These are phyloP conservation scores for Chlamydomonas schloesseri DNA, from an alignment of 139 green algal genomes.

Conservation along the genomic window DNA sequence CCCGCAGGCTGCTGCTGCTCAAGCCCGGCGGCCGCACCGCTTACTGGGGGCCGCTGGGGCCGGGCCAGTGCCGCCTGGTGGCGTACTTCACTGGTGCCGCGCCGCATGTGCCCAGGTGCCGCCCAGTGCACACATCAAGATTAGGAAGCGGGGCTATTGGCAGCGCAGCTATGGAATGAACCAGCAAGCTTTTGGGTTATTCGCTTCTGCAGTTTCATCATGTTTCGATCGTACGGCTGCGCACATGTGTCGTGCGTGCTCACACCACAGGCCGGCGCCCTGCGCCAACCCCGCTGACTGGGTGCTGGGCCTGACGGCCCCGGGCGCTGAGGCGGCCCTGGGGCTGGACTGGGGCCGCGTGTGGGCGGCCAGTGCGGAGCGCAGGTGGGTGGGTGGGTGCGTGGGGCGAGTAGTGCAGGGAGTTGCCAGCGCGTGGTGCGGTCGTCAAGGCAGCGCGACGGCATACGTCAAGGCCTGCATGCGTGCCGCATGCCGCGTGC, in stretches of 20 bases:
- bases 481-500: too few species aligned
- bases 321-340: not conserved
- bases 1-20: conserved; percentile 73
- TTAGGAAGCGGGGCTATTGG: too few species aligned
- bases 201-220: too few species aligned
- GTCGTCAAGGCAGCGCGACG: too few species aligned
- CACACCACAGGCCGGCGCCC: not conserved
- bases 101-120: conserved; percentile 13
- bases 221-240: too few species aligned
- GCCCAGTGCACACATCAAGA: too few species aligned
- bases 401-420: not conserved
- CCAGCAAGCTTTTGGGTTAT: too few species aligned
- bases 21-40: conserved; percentile 77
- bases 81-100: conserved; percentile 59
- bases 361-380: conserved; percentile 3
- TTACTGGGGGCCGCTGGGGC: conserved; percentile 84
- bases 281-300: conserved; percentile 79
- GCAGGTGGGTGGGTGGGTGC: not conserved
- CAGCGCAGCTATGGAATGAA: too few species aligned
- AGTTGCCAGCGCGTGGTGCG: too few species aligned
- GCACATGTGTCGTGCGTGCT: too few species aligned
- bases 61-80: conserved; percentile 66
- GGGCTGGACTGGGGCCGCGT: conserved; percentile 19
- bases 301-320: conserved; percentile 71
- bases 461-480: too few species aligned